phyloP scores from a whole-genome alignment of 176 grass and related monocot genomes.

The Sorghum bicolor region DNA sequence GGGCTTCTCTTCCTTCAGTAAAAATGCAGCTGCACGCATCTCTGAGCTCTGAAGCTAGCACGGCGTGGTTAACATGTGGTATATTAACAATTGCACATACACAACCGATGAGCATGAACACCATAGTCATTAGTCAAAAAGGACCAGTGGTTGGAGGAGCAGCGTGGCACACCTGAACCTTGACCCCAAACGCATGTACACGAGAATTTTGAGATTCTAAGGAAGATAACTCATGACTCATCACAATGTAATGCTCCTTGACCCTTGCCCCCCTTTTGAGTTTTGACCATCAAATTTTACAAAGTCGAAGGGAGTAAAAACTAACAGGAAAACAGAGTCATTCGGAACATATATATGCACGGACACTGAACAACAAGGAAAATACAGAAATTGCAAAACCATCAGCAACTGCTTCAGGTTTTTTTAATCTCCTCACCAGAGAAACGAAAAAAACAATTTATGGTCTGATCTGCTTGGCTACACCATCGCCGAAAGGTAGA shows the following conservation, averaged over 20 bases:
- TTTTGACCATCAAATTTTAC: constrained; percentile 25
- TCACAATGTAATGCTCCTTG: constrained; percentile 13
- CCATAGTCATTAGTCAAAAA: background rate
- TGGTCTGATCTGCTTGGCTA: background rate
- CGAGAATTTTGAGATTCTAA: constrained; percentile 25
- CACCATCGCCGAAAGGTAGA: background rate
- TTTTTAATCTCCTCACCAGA: background rate
- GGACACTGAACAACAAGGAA: background rate
- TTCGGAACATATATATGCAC: background rate
- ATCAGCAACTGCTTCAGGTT: background rate
- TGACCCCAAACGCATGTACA: constrained; percentile 11
- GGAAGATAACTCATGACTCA: constrained; percentile 29
- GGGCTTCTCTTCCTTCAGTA: background rate
- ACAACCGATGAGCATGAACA: background rate
- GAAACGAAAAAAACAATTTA: background rate
- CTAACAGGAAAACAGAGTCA: background rate
- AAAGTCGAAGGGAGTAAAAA: background rate
- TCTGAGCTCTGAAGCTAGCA: background rate
- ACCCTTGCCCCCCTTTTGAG: background rate
- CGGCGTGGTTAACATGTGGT: background rate
- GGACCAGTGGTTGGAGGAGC: background rate
- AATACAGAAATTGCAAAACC: background rate
- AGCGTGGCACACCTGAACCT: constrained; percentile 30
- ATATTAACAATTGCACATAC: background rate
- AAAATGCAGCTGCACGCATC: background rate